Evolutionary conservation across 139 green algal species (phyloP).

Genomic region (Mesotaenium endlicherianum): DNA sequence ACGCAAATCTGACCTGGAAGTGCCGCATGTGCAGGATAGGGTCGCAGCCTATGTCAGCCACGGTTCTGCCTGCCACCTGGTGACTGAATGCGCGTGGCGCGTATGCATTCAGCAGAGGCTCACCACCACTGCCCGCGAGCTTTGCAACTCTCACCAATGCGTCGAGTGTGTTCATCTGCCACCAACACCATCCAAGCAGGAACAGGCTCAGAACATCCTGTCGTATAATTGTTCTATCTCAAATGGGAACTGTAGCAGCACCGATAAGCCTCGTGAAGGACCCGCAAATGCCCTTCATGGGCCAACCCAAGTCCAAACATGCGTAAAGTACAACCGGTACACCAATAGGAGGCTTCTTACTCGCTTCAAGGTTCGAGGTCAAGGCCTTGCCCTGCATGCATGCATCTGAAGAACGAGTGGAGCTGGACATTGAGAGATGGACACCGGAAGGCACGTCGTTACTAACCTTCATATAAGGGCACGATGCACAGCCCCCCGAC

Average conservation of each 20-base stretch:
- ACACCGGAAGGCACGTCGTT: no score
- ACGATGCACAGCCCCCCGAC: constrained; percentile 91
- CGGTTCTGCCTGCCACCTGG: background rate
- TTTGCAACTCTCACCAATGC: constrained; percentile 54
- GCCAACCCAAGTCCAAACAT: background rate
- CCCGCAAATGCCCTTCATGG: background rate
- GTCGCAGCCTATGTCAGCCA: constrained; percentile 71
- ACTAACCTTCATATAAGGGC: constrained; percentile 79
- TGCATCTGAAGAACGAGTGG: no score
- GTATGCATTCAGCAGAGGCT: constrained; percentile 68
- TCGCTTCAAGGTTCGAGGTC: no score
- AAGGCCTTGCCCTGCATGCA: no score
- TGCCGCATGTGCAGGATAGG: constrained; percentile 96
- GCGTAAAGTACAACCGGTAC: background rate
- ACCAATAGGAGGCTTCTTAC: background rate
- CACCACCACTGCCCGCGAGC: constrained; percentile 57
- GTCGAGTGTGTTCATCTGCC: constrained; percentile 59
- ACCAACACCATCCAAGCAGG: background rate
- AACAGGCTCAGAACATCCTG: background rate
- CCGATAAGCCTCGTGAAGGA: background rate
- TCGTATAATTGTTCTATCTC: no score
- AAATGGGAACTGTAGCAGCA: no score
- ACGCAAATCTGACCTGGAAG: constrained; percentile 69
- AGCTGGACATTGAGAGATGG: no score
- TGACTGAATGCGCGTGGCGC: constrained; percentile 57